Evolutionary conservation across 2,329 filamentous ascomycete genomes (phyloP).

Genomic region (Cytospora leucostoma): DNA sequence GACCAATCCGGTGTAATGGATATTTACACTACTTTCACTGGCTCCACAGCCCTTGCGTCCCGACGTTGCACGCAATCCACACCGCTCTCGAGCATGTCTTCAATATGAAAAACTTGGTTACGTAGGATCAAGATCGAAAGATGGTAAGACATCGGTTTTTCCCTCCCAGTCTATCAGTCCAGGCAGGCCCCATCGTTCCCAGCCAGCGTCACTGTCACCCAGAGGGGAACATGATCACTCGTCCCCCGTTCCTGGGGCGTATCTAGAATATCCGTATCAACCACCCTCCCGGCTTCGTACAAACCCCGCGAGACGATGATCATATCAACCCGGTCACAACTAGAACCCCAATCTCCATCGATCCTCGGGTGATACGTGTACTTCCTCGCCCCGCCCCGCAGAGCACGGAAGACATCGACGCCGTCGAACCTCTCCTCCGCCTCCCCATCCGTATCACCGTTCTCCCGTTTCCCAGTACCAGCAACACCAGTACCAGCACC

Average conservation of each 20-base stretch:
- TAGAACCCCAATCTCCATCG: constrained; percentile 45
- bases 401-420: constrained; percentile 51
- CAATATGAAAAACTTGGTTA: neutral
- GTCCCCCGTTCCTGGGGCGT: constrained; percentile 47
- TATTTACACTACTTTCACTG: neutral
- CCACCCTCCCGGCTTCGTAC: constrained; percentile 31
- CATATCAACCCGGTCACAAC: constrained; percentile 56
- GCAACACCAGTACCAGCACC: too few species aligned
- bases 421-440: constrained; percentile 33
- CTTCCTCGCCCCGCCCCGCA: constrained; percentile 43
- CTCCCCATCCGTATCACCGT: neutral
- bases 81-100: too few species aligned
- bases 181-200: neutral
- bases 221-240: constrained; percentile 57
- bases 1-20: constrained; percentile 11
- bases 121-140: neutral
- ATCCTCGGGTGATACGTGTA: constrained; percentile 53
- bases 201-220: constrained; percentile 36
- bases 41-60: neutral
- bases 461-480: too few species aligned
- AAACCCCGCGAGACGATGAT: constrained; percentile 46
- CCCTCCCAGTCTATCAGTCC: neutral
- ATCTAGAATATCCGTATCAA: constrained; percentile 39
- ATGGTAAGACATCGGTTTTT: too few species aligned
- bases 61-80: neutral